A percentile compares a stretch with the other conserved stretches of the same genome.
phyloP scores from a whole-genome alignment of 2,329 filamentous ascomycete species.

The Dichotomopilus funicola region DNA sequence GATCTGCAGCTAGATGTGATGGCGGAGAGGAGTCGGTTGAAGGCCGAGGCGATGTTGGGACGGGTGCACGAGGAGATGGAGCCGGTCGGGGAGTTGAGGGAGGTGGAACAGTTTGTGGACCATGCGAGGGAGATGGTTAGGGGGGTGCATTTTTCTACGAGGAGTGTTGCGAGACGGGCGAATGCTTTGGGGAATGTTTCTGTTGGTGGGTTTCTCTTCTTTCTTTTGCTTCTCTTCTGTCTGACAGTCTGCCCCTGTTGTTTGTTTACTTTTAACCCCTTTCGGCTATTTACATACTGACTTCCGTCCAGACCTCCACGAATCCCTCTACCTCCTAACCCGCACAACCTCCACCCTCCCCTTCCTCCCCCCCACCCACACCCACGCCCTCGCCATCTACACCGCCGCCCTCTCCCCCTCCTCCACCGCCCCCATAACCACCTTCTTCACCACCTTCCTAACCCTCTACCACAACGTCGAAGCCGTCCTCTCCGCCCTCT shows the following conservation, averaged over 20 bases:
- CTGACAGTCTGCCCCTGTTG: background rate
- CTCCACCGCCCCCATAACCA: slow-evolving; percentile 65
- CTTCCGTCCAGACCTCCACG: slow-evolving; percentile 69
- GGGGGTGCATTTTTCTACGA: slow-evolving; percentile 74
- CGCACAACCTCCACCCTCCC: slow-evolving; percentile 48
- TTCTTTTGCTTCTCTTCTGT: slow-evolving; percentile 1
- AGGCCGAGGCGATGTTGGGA: slow-evolving; percentile 75
- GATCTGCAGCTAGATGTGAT: slow-evolving; percentile 89
- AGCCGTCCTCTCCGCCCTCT: slow-evolving; percentile 72
- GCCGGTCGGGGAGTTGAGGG: slow-evolving; percentile 73
- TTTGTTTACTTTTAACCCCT: background rate
- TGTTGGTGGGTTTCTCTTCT: slow-evolving; percentile 41
- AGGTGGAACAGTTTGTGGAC: slow-evolving; percentile 88
- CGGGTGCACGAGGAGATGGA: slow-evolving; percentile 84
- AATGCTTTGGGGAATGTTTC: slow-evolving; percentile 64
- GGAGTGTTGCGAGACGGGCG: slow-evolving; percentile 71
- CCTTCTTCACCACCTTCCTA: slow-evolving; percentile 69
- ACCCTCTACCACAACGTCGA: slow-evolving; percentile 79
- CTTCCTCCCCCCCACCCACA: slow-evolving; percentile 63
- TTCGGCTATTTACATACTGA: background rate
- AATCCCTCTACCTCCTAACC: slow-evolving; percentile 53
- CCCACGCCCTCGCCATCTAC: slow-evolving; percentile 66
- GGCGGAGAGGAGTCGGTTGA: slow-evolving; percentile 77
- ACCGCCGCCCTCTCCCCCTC: slow-evolving; percentile 57
- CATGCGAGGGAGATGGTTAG: slow-evolving; percentile 87